These are phyloP conservation scores for Oehlia diaphana DNA, from an alignment of 192 early-diverging fungal genomes.

Conservation along the genomic window DNA sequence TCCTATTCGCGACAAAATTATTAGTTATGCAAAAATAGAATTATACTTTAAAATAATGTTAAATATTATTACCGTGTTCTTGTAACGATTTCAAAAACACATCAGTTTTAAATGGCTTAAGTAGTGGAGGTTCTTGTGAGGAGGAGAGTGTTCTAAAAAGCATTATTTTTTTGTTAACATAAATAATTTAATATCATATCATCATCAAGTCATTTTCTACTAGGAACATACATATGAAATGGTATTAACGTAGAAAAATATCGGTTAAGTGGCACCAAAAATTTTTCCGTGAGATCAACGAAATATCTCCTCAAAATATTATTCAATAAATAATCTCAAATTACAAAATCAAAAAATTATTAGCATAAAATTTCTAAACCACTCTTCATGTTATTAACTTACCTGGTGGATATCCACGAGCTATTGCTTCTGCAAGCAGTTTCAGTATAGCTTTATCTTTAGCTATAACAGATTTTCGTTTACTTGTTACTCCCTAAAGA, in stretches of 20 bases:
- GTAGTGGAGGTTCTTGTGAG: conserved; percentile 56
- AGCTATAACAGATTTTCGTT: conserved; percentile 77
- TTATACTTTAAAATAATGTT: conserved; percentile 24
- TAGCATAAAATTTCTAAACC: neutral
- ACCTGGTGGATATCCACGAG: conserved; percentile 69
- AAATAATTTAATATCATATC: neutral
- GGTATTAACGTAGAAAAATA: conserved; percentile 91
- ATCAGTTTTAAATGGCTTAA: conserved; percentile 79
- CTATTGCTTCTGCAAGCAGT: conserved; percentile 69
- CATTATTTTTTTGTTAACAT: neutral
- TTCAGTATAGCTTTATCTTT: conserved; percentile 85
- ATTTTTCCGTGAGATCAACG: conserved; percentile 89
- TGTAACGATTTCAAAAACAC: conserved; percentile 70
- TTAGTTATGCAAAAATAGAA: conserved; percentile 34
- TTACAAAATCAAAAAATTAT: neutral
- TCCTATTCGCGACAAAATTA: conserved; percentile 35
- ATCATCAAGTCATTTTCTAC: too few relatives aligned
- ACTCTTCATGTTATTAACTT: neutral
- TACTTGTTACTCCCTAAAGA: conserved; percentile 54
- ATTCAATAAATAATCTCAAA: conserved; percentile 72
- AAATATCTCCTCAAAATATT: conserved; percentile 92
- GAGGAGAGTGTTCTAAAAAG: conserved; percentile 17
- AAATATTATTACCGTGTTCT: conserved; percentile 40
- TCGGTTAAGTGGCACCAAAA: conserved; percentile 92
- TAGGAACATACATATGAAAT: conserved; percentile 47